Conservation (phyloP, 495 filamentous ascomycete species). For the Penicillium desertorum region DNA sequence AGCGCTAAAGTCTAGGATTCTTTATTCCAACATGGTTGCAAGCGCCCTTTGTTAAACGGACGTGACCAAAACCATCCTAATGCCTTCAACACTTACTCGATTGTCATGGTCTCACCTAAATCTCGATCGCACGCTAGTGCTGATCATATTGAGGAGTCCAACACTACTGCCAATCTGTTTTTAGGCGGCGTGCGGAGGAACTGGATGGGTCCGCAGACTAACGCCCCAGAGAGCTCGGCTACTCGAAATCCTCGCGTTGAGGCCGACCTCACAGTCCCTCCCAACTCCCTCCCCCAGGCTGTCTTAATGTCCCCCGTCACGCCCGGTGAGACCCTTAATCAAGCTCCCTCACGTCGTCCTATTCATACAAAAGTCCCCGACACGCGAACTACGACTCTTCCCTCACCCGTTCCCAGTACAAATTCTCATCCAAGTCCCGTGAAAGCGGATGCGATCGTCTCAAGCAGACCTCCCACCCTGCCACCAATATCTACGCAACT, state of each 20-base stretch:
- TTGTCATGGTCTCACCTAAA: constrained; percentile 10
- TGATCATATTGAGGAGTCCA: constrained; percentile 55
- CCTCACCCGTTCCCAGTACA: constrained; percentile 23
- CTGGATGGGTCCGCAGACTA: constrained; percentile 56
- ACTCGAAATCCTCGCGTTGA: constrained; percentile 1
- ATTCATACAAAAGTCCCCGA: constrained; percentile 6
- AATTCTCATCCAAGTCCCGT: constrained; percentile 20
- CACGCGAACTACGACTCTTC: constrained; percentile 13
- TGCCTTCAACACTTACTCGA: background rate
- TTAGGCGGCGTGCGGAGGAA: constrained; percentile 62
- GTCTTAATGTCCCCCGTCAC: constrained; percentile 31
- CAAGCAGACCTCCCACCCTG: constrained; percentile 50
- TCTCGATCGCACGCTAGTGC: constrained; percentile 4
- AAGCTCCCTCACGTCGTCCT: constrained; percentile 2
- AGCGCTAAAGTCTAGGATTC: background rate
- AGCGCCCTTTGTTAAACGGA: background rate
- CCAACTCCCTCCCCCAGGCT: background rate
- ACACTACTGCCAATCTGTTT: constrained; percentile 67
- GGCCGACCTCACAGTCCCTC: background rate
- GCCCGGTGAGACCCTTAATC: constrained; percentile 18
- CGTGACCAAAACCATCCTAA: too few relatives aligned
- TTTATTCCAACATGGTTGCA: constrained; percentile 1
- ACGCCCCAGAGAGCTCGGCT: background rate
- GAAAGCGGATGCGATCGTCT: constrained; percentile 25
- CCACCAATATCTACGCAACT: background rate